phyloP scores from a whole-genome alignment of 2,329 filamentous ascomycete genomes.

The Claviceps sorghi region DNA sequence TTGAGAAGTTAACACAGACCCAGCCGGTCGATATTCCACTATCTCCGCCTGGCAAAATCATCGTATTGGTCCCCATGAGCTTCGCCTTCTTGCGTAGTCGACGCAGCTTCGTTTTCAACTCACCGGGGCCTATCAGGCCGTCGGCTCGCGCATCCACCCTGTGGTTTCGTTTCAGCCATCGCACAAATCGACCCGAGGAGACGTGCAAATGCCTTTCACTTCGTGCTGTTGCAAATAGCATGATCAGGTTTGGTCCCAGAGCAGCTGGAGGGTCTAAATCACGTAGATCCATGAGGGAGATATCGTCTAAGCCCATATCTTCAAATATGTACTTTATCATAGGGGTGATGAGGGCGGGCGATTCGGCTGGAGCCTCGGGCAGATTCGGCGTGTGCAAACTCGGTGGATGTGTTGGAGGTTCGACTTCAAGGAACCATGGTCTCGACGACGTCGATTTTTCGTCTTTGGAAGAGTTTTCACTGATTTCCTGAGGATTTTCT shows the following conservation, averaged over 20 bases:
- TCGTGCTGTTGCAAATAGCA: constrained; percentile 82
- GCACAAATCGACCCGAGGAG: constrained; percentile 73
- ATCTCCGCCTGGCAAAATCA: constrained; percentile 51
- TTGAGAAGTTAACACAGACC: constrained; percentile 85
- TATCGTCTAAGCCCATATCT: constrained; percentile 72
- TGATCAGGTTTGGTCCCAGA: constrained; percentile 74
- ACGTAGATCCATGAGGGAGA: constrained; percentile 71
- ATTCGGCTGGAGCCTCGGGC: constrained; percentile 45
- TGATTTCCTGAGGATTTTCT: constrained; percentile 17
- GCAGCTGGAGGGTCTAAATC: constrained; percentile 73
- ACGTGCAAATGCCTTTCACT: constrained; percentile 90
- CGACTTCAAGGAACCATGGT: constrained; percentile 80
- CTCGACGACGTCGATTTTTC: constrained; percentile 13
- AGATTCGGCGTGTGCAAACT: constrained; percentile 32
- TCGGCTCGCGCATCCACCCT: constrained; percentile 67
- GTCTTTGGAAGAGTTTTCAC: neutral
- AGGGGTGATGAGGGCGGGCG: constrained; percentile 56
- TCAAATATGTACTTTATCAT: constrained; percentile 68
- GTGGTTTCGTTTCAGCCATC: constrained; percentile 65
- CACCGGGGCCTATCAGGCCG: constrained; percentile 76
- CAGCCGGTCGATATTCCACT: constrained; percentile 87
- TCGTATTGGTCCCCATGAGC: constrained; percentile 57
- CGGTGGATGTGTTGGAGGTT: constrained; percentile 38
- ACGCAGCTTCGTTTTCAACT: constrained; percentile 74
- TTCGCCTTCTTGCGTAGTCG: constrained; percentile 70